phyloP scores from a whole-genome alignment of 2,329 filamentous ascomycete genomes.

The Penicillium expansum region DNA sequence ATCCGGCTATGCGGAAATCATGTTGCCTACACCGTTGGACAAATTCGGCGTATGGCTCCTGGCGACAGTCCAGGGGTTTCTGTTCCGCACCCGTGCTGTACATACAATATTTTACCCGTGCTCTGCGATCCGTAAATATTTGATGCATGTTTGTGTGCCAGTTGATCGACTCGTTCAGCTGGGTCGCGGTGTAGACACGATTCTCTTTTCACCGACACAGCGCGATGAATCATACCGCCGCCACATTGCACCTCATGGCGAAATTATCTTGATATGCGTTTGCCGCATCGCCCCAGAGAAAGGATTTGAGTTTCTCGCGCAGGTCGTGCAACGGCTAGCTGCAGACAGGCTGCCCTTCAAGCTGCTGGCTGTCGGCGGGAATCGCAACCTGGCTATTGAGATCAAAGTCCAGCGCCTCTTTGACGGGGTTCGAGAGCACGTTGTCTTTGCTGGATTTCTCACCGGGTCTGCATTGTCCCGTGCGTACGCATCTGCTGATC shows the following conservation, averaged over 20 bases:
- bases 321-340: slow-evolving; percentile 55
- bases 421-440: slow-evolving; percentile 52
- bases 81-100: slow-evolving; percentile 62
- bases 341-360: slow-evolving; percentile 58
- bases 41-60: slow-evolving; percentile 62
- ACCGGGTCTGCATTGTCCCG: slow-evolving; percentile 60
- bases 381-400: slow-evolving; percentile 62
- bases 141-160: slow-evolving; percentile 57
- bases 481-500: slow-evolving; percentile 65
- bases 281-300: slow-evolving; percentile 68
- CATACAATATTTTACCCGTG: slow-evolving; percentile 69
- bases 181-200: slow-evolving; percentile 64
- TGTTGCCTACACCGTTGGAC: slow-evolving; percentile 64
- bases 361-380: slow-evolving; percentile 66
- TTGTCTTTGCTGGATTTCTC: slow-evolving; percentile 66
- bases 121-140: slow-evolving; percentile 60
- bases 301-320: slow-evolving; percentile 65
- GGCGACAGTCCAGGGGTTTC: slow-evolving; percentile 61
- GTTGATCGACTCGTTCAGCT: slow-evolving; percentile 58
- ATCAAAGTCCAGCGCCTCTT: slow-evolving; percentile 62
- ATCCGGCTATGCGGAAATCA: slow-evolving; percentile 65
- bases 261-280: slow-evolving; percentile 65
- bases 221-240: slow-evolving; percentile 53
- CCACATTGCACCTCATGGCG: slow-evolving; percentile 58
- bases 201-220: slow-evolving; percentile 57